These are phyloP conservation scores for Penicillium sp. DNA, from an alignment of 2,329 filamentous ascomycete species.

Conservation along the genomic window DNA sequence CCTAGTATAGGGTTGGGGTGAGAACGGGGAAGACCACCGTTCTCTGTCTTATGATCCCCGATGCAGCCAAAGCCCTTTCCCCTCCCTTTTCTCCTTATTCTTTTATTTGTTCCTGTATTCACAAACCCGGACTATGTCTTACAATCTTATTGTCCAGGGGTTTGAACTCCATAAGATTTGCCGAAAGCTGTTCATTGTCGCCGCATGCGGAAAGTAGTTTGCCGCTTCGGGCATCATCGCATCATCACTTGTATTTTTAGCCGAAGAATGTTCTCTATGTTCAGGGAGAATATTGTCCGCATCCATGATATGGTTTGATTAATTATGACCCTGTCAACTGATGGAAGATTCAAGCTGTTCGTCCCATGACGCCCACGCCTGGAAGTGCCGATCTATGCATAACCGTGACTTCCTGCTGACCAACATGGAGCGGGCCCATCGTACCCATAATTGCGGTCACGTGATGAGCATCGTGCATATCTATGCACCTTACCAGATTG, in stretches of 20 bases:
- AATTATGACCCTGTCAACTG: conserved; percentile 24
- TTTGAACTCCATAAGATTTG: conserved; percentile 1
- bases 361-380: conserved; percentile 13
- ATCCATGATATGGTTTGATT: background rate
- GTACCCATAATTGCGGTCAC: no score
- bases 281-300: background rate
- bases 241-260: conserved; percentile 19
- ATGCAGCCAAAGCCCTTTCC: conserved; percentile 12
- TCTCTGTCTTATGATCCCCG: conserved; percentile 22
- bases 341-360: background rate
- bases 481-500: background rate
- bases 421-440: no score
- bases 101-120: background rate
- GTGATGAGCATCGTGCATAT: background rate
- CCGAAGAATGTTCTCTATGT: conserved; percentile 5
- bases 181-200: conserved; percentile 17
- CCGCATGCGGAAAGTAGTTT: conserved; percentile 29
- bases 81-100: background rate
- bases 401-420: no score
- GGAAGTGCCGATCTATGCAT: no score
- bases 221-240: conserved; percentile 27
- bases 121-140: background rate
- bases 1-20: conserved; percentile 4
- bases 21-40: conserved; percentile 11
- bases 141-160: conserved; percentile 9